Evolutionary conservation across 31 red algal genomes (phyloP).

Genomic region (Odonthalia washingtoniensis): DNA sequence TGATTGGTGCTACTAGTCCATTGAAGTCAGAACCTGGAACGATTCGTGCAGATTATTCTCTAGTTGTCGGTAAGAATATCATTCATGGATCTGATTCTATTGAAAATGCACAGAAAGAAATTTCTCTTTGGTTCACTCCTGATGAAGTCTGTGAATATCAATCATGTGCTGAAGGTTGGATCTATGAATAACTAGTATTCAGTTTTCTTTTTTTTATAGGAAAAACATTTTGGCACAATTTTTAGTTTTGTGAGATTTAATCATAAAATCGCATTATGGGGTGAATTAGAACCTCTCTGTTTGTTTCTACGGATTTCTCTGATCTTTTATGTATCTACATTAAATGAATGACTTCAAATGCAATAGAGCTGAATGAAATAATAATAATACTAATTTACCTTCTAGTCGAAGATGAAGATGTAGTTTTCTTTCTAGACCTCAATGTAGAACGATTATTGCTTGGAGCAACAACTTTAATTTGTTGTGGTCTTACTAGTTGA

Average conservation of each 20-base stretch:
- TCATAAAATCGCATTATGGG: background rate
- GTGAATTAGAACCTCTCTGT: background rate
- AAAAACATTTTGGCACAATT: too few relatives aligned
- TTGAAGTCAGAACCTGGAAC: conserved; percentile 80
- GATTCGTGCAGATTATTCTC: conserved; percentile 83
- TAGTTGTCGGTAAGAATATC: conserved; percentile 79
- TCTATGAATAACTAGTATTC: conserved; percentile 47
- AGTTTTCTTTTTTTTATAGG: background rate
- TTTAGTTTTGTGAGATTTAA: background rate
- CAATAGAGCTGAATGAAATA: background rate
- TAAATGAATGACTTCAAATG: background rate
- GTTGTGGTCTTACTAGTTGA: background rate
- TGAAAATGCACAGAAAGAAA: conserved; percentile 81
- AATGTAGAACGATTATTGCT: background rate
- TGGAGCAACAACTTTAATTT: background rate
- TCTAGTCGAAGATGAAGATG: background rate
- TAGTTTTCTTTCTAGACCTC: background rate
- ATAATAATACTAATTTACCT: background rate
- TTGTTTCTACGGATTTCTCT: background rate
- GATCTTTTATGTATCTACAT: background rate
- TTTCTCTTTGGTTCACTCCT: conserved; percentile 80
- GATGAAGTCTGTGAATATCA: conserved; percentile 66
- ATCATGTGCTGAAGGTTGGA: conserved; percentile 28
- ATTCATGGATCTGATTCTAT: conserved; percentile 88
- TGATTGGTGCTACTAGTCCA: conserved; percentile 95